Conservation (phyloP, 257 asterid genomes). For the Penstemon barbatus region DNA sequence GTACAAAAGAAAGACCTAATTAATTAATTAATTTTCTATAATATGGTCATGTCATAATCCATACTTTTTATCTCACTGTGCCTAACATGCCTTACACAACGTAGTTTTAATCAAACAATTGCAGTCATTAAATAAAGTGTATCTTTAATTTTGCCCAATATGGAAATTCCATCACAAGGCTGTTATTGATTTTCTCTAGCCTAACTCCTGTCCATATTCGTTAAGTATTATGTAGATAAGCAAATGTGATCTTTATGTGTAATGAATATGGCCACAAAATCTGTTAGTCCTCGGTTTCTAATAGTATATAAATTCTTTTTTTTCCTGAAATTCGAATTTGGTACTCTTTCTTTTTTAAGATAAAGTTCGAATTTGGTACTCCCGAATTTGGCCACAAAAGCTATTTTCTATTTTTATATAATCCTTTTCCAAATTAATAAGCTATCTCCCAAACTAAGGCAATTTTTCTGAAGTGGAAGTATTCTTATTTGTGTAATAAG, state of each 20-base stretch:
- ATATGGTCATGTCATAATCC: constrained; percentile 14
- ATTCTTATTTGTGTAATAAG: too few relatives aligned
- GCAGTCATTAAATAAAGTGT: constrained; percentile 41
- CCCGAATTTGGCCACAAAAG: too few relatives aligned
- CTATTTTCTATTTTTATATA: too few relatives aligned
- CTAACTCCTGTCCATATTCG: not conserved
- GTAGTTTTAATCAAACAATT: constrained; percentile 49
- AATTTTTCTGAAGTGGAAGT: too few relatives aligned
- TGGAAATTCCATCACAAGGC: constrained; percentile 24
- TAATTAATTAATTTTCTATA: constrained; percentile 17
- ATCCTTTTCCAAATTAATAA: too few relatives aligned
- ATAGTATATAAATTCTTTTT: too few relatives aligned
- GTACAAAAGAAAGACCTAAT: constrained; percentile 33
- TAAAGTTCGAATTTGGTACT: too few relatives aligned
- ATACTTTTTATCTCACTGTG: constrained; percentile 23
- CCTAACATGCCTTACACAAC: constrained; percentile 49
- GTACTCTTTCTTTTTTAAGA: too few relatives aligned
- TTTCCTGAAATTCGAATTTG: too few relatives aligned
- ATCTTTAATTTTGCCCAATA: constrained; percentile 31
- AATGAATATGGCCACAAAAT: not conserved
- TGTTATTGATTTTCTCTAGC: not conserved
- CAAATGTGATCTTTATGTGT: not conserved
- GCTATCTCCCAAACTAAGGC: too few relatives aligned
- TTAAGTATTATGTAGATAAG: not conserved
- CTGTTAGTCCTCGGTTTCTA: too few relatives aligned